Percentiles rank a stretch among this genome's conserved stretches.
Evolutionary conservation across 2,329 filamentous ascomycete genomes (phyloP).

Genomic region (Pezizomycotina sp.): DNA sequence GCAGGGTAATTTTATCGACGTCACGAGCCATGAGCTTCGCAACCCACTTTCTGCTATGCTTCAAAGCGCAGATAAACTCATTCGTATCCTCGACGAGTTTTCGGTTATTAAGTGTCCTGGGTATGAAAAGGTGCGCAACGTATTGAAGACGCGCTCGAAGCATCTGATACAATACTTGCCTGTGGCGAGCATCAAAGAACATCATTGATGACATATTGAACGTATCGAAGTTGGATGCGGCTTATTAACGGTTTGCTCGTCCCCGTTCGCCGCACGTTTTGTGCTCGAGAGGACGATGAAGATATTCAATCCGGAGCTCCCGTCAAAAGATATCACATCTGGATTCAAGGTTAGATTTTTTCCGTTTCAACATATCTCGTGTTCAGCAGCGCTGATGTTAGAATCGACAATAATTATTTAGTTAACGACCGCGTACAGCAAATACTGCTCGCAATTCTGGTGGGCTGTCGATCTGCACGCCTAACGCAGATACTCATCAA

Average conservation of each 20-base stretch:
- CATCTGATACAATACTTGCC: constrained; percentile 63
- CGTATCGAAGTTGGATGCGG: constrained; percentile 53
- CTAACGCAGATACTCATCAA: constrained; percentile 63
- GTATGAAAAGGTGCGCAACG: no score
- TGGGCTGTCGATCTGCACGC: constrained; percentile 60
- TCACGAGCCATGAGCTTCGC: constrained; percentile 50
- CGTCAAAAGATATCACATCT: constrained; percentile 54
- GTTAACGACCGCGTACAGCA: constrained; percentile 11
- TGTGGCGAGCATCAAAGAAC: constrained; percentile 65
- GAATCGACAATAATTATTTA: background rate
- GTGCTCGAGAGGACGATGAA: constrained; percentile 54
- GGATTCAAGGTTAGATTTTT: constrained; percentile 41
- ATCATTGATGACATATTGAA: constrained; percentile 54
- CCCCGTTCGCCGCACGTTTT: constrained; percentile 47
- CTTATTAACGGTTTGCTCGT: constrained; percentile 53
- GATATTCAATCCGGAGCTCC: constrained; percentile 63
- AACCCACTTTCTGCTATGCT: constrained; percentile 60
- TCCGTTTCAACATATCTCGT: background rate
- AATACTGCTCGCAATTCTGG: constrained; percentile 36
- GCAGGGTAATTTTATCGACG: constrained; percentile 57
- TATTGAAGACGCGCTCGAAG: constrained; percentile 38
- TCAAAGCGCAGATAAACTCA: constrained; percentile 61
- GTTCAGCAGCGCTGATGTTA: background rate
- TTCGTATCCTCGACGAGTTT: constrained; percentile 23
- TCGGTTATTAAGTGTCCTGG: no score